phyloP scores from a whole-genome alignment of 2,329 filamentous ascomycete species.

The Aquanectria penicillioides region DNA sequence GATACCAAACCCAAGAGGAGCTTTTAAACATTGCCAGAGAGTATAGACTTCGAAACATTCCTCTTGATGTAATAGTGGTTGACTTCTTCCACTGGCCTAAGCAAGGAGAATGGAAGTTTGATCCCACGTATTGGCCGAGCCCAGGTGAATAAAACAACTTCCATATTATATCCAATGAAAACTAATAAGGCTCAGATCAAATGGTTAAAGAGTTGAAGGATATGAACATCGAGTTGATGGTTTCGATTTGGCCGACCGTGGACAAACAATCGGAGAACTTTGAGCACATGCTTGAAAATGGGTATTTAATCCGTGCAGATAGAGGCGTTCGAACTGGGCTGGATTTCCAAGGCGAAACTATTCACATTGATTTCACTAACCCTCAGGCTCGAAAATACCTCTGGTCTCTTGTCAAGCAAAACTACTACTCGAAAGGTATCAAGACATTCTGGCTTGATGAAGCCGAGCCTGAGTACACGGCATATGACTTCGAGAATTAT shows the following conservation, averaged over 20 bases:
- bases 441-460: constrained; percentile 76
- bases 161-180: not conserved
- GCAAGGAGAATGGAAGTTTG: constrained; percentile 76
- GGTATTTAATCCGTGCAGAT: constrained; percentile 69
- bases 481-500: constrained; percentile 75
- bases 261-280: constrained; percentile 69
- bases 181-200: constrained; percentile 50
- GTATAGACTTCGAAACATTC: constrained; percentile 63
- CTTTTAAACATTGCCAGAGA: constrained; percentile 68
- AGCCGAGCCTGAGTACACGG: constrained; percentile 72
- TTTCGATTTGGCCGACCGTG: constrained; percentile 76
- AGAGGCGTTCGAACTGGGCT: constrained; percentile 67
- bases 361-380: constrained; percentile 73
- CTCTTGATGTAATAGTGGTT: constrained; percentile 72
- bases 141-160: constrained; percentile 53
- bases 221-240: constrained; percentile 72
- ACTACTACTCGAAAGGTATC: constrained; percentile 72
- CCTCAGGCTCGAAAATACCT: constrained; percentile 66
- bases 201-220: constrained; percentile 71
- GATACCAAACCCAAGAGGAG: constrained; percentile 74
- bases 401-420: constrained; percentile 67
- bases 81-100: constrained; percentile 76
- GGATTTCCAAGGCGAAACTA: constrained; percentile 67
- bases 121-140: constrained; percentile 71
- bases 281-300: constrained; percentile 68